Conservation (phyloP, 2,329 filamentous ascomycete species). For the Trichoderma afroharzianum region DNA sequence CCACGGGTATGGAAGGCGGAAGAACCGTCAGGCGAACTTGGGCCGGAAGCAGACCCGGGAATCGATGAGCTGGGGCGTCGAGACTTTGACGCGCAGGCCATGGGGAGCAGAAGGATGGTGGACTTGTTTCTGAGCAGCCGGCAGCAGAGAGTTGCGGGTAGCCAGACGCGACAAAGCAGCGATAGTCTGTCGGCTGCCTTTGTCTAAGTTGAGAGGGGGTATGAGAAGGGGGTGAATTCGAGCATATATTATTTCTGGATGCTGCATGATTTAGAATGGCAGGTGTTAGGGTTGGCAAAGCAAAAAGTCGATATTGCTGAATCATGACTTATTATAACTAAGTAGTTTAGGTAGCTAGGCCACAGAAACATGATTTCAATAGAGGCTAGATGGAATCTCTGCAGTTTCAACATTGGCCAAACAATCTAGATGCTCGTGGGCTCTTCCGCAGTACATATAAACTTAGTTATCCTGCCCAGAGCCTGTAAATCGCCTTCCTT, state of each 20-base stretch:
- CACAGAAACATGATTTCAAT: neutral
- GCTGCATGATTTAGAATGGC: neutral
- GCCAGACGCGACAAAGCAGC: constrained; percentile 23
- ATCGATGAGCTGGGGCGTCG: neutral
- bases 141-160: constrained; percentile 39
- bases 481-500: no score
- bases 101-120: constrained; percentile 51
- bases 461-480: no score
- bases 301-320: neutral
- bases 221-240: neutral
- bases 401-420: neutral
- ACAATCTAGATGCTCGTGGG: neutral
- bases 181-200: constrained; percentile 32
- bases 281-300: neutral
- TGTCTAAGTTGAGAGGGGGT: constrained; percentile 23
- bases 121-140: constrained; percentile 52
- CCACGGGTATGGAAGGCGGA: constrained; percentile 17
- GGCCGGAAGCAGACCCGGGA: neutral
- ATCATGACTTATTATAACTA: neutral
- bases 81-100: constrained; percentile 31
- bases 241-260: neutral
- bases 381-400: constrained; percentile 2
- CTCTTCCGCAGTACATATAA: no score
- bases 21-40: neutral
- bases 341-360: neutral